A percentile compares a stretch with the other conserved stretches of the same genome.
phyloP scores from a whole-genome alignment of 1,284 basidiomycete genomes.

The Erythrobasidium hasegawianum region DNA sequence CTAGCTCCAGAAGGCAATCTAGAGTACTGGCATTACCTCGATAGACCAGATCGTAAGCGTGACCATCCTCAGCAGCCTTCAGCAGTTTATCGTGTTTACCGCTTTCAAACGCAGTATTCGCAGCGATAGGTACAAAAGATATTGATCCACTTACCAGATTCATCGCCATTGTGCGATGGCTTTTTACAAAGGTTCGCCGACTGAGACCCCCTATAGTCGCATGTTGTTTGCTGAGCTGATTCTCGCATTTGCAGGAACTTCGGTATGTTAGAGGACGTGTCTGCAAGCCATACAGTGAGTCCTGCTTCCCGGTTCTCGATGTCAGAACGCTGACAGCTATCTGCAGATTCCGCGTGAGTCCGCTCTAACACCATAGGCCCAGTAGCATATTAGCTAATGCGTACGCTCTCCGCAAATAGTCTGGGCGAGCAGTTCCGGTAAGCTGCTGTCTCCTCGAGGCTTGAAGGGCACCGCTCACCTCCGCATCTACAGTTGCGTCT shows the following conservation, averaged over 20 bases:
- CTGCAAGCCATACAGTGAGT: constrained; percentile 76
- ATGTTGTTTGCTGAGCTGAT: too few relatives aligned
- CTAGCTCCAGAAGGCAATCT: constrained; percentile 83
- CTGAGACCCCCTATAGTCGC: too few relatives aligned
- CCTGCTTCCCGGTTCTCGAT: too few relatives aligned
- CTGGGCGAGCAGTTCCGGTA: constrained; percentile 37
- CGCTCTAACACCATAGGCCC: too few relatives aligned
- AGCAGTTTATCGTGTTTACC: not conserved
- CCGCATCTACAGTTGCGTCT: constrained; percentile 25
- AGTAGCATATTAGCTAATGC: too few relatives aligned
- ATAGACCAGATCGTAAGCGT: constrained; percentile 65
- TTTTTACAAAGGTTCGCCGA: constrained; percentile 50
- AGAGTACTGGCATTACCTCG: constrained; percentile 92
- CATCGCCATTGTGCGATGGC: constrained; percentile 81
- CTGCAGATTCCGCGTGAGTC: constrained; percentile 35
- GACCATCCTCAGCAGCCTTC: constrained; percentile 15
- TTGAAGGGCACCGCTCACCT: too few relatives aligned
- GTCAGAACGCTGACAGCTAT: not conserved
- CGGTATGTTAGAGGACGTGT: constrained; percentile 88
- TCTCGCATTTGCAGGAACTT: too few relatives aligned
- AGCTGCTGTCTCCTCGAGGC: too few relatives aligned
- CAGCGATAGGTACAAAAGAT: constrained; percentile 38
- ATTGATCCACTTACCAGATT: constrained; percentile 87
- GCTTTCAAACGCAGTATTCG: constrained; percentile 33
- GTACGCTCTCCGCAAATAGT: not conserved